phyloP scores from a whole-genome alignment of 768 basidiomycete species.

The Leccinum subgranulosum region DNA sequence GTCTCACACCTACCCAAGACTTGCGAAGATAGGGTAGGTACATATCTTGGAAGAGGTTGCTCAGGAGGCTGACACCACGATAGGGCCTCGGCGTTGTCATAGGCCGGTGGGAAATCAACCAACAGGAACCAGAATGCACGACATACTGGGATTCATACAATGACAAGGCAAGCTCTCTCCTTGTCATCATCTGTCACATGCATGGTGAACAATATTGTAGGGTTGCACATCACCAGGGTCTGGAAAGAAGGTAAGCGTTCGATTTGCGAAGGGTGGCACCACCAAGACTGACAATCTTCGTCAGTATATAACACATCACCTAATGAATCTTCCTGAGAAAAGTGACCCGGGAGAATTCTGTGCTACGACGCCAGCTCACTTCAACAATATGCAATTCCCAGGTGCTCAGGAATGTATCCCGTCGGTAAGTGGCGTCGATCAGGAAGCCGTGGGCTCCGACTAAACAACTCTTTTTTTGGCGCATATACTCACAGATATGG shows the following conservation, averaged over 20 bases:
- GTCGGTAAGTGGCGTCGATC: constrained; percentile 6
- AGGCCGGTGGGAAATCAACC: constrained; percentile 27
- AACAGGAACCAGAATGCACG: constrained; percentile 26
- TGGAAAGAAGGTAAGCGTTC: constrained; percentile 14
- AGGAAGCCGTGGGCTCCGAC: background rate
- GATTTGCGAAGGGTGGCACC: background rate
- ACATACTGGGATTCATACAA: constrained; percentile 24
- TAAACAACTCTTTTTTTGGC: background rate
- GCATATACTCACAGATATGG: background rate
- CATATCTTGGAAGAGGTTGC: background rate
- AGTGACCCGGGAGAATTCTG: constrained; percentile 33
- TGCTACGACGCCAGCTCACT: constrained; percentile 30
- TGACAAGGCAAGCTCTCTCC: constrained; percentile 20
- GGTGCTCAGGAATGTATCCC: constrained; percentile 19
- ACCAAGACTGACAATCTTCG: background rate
- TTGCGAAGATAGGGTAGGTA: constrained; percentile 17
- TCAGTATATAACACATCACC: constrained; percentile 27
- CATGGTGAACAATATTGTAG: constrained; percentile 5
- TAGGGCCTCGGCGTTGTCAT: constrained; percentile 19
- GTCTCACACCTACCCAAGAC: constrained; percentile 11
- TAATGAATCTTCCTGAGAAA: constrained; percentile 23
- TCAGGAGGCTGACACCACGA: background rate
- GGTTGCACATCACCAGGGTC: constrained; percentile 26
- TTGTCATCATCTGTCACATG: background rate
- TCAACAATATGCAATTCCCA: constrained; percentile 22